Base-by-base conservation (phyloP, 2,329 filamentous ascomycete genomes). In the Trichoderma brevicompactum region DNA sequence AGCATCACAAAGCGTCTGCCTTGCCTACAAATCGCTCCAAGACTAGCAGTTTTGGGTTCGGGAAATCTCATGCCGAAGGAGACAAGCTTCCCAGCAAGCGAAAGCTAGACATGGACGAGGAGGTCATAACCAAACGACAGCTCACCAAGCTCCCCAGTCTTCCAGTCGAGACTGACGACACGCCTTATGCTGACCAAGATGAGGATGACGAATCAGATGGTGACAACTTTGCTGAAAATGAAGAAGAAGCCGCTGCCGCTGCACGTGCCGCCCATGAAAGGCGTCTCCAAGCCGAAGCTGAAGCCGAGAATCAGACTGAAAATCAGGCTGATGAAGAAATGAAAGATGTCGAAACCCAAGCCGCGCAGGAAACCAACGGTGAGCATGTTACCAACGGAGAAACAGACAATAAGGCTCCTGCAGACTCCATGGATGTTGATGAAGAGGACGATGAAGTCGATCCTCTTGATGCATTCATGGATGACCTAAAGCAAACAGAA, bases 401-500 rank as follows among this genome's bases (percentile, higher is more conserved):
- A 17, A 32, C 48, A 7, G 17, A 17, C 34, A 48, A 23, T n/a
- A 50, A 43, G 10, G 49, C 41, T 67, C 58, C 58, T 36, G 38
- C 38, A 43, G 82, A 84, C 40, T 73, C 79, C 40, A 89, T 89
- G 85, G 82, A 87, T 34, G 78, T 87, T 66, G 87, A 88, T 69
- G 79, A 75, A 66, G 91, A 93, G 10, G 76, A 78, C 64, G 78
- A 79, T 38, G 83, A 87, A 64, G 79, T 95, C 41, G 95, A 99
- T 75, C 92, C 95, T 7, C 82, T 99, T 43, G 95, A 99, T 79
- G 94, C 93, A n/a, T 99, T 96, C 80, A 99, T 99, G 95, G 90
- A 88, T 60, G 87, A 85, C 67, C 82, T 88, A 15, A 82, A 84
- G 63, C 77, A 84, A 44, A 78, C 90, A 3, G 83, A 87, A 64